These are phyloP conservation scores for Trichoderma sp. DNA, from an alignment of 2,329 filamentous ascomycete species.

Conservation along the genomic window DNA sequence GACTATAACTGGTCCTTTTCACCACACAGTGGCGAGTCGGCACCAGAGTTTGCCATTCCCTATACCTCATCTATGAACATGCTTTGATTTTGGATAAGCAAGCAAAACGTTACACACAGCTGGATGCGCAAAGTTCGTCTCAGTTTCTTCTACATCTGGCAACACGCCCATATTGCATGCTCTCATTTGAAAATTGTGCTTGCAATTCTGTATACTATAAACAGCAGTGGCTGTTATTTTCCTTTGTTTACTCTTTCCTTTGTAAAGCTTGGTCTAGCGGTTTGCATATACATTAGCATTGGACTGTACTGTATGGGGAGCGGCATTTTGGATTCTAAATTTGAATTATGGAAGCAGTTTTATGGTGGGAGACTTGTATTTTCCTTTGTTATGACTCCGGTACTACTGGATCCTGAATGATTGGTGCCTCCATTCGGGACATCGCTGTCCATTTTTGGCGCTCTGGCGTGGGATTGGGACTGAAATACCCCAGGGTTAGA, in stretches of 20 bases:
- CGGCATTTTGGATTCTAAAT: not conserved
- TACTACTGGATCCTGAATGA: slow-evolving; percentile 1
- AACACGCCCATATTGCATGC: not conserved
- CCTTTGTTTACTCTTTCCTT: not conserved
- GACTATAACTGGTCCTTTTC: slow-evolving; percentile 57
- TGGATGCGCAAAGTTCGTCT: not conserved
- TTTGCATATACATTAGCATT: slow-evolving; percentile 16
- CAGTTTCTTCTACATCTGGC: not conserved
- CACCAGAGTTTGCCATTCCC: slow-evolving; percentile 35
- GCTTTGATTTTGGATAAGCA: slow-evolving; percentile 24
- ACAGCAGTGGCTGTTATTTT: not conserved
- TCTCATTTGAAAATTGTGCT: not conserved
- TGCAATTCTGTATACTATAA: slow-evolving; percentile 4
- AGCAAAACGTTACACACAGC: not conserved
- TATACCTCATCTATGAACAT: slow-evolving; percentile 41
- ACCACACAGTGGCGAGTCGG: slow-evolving; percentile 38
- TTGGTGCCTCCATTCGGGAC: slow-evolving; percentile 7
- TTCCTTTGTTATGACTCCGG: not conserved
- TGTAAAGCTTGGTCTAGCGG: not conserved
- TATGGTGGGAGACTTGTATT: not conserved
- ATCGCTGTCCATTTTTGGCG: slow-evolving; percentile 11
- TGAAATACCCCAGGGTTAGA: slow-evolving; percentile 11
- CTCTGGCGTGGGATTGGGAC: slow-evolving; percentile 10
- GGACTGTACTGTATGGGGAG: slow-evolving; percentile 7
- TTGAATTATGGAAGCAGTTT: not conserved